These are phyloP conservation scores for Datura wrightii DNA, from an alignment of 257 asterid species.

Conservation along the genomic window DNA sequence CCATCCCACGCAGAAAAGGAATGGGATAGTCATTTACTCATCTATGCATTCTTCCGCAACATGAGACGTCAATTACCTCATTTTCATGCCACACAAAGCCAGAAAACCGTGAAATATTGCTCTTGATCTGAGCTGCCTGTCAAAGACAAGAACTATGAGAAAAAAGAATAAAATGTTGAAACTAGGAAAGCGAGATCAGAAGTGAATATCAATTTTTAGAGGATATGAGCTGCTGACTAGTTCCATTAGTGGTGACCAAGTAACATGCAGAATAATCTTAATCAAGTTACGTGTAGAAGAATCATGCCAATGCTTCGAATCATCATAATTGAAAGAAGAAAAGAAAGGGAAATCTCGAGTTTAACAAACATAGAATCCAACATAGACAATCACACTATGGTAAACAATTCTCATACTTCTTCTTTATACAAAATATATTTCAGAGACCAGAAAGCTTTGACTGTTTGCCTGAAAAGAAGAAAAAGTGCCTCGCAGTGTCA, in stretches of 20 bases:
- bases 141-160: constrained; percentile 35
- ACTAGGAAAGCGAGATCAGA: background rate
- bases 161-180: constrained; percentile 21
- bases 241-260: background rate
- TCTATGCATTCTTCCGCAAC: background rate
- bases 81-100: constrained; percentile 92
- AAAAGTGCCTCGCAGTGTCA: background rate
- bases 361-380: background rate
- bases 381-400: background rate
- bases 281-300: background rate
- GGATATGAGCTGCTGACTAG: background rate
- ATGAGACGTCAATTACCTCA: constrained; percentile 54
- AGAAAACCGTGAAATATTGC: constrained; percentile 79
- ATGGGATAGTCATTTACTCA: background rate
- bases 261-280: background rate
- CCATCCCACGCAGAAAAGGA: background rate
- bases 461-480: background rate
- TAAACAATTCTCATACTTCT: background rate
- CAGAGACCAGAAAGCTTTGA: background rate
- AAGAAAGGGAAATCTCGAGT: background rate
- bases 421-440: background rate
- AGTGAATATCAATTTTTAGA: background rate
- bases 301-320: background rate
- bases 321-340: constrained; percentile 9
- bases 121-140: constrained; percentile 87